Base-by-base conservation (phyloP, 192 early-diverging fungal genomes). In the Entomortierella chlamydospora region DNA sequence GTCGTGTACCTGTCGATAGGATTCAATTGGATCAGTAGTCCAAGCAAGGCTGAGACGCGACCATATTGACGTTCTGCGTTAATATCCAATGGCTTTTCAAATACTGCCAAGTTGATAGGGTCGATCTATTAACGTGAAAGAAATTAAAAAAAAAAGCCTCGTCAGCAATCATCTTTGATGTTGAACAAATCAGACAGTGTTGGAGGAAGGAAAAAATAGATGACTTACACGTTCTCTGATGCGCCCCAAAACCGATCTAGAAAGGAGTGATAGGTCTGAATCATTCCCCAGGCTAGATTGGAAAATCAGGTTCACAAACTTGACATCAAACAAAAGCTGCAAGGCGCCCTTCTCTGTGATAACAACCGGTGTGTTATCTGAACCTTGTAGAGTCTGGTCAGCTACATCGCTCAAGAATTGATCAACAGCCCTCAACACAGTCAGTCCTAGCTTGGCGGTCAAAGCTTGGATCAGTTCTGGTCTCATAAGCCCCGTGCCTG, bases 321-420 rank as follows among this genome's bases (percentile, higher is more conserved):
- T 80, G 39, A 86, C 57, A 39, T 93, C 91, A 69, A 89, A 91
- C n/a, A 93, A 58, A 41, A 93, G 52, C 64, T 93, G 91, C 22
- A 91, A 51, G 1, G 87, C 86, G 1, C 89, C 86, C 52, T 85
- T 85, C 42, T 90, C 88, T 13, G 89, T 82, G 4, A 77, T 10
- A 2, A 78, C 37, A 10, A 64, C 29, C 13, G 61, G n/a, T 25
- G 25, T 30, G 13, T 23, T 47, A 13, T n/a, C 47, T 1, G 26
- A 17, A 12, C 39, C 9, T 23, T 45, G 37, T 28, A 43, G 26
- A 15, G 23, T n/a, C 11, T 47, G 34, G 0, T n/a, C 60, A 0
- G 34, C 53, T 10, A 66, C 41, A 29, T 53, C 22, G 42, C 49
- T 58, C 57, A 70, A 52, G 33, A 79, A 79, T 9, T 64, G 49